phyloP scores from a whole-genome alignment of 148 eudicot genomes.

The Persicaria maculosa region DNA sequence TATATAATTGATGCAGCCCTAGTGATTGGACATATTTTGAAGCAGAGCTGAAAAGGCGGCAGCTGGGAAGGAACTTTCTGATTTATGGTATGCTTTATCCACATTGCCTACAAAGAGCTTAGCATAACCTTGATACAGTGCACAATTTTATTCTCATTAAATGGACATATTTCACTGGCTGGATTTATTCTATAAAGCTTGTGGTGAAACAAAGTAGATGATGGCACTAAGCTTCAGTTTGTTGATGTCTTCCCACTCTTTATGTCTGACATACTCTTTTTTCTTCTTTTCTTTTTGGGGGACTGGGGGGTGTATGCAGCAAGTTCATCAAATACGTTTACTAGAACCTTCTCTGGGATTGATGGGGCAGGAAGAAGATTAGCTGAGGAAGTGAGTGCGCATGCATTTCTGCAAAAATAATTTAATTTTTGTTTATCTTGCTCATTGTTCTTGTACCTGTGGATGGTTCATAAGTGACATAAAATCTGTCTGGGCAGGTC shows the following conservation, averaged over 20 bases:
- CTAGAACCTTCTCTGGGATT: conserved; percentile 83
- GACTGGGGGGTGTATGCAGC: conserved; percentile 35
- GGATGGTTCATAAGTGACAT: conserved; percentile 10
- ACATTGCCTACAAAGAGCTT: not conserved
- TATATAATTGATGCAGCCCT: conserved; percentile 63
- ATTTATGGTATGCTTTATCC: conserved; percentile 56
- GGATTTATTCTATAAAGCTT: not conserved
- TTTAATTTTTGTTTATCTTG: not conserved
- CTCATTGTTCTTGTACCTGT: not conserved
- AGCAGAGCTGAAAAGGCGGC: conserved; percentile 75
- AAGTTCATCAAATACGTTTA: conserved; percentile 80
- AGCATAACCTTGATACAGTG: not conserved
- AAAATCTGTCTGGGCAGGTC: conserved; percentile 42
- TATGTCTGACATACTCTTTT: not conserved
- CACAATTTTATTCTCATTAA: not conserved
- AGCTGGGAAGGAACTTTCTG: conserved; percentile 68
- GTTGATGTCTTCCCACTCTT: not conserved
- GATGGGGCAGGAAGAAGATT: conserved; percentile 93
- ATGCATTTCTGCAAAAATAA: not conserved
- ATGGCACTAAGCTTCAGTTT: not conserved
- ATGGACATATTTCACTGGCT: not conserved
- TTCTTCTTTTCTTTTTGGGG: not conserved
- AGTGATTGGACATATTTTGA: conserved; percentile 97
- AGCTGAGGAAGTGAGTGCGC: conserved; percentile 81
- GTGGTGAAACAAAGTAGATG: not conserved